A percentile compares a stretch with the other conserved stretches of the same genome.
Evolutionary conservation across 2,329 filamentous ascomycete genomes (phyloP).

Genomic region (Fusarium irregulare): DNA sequence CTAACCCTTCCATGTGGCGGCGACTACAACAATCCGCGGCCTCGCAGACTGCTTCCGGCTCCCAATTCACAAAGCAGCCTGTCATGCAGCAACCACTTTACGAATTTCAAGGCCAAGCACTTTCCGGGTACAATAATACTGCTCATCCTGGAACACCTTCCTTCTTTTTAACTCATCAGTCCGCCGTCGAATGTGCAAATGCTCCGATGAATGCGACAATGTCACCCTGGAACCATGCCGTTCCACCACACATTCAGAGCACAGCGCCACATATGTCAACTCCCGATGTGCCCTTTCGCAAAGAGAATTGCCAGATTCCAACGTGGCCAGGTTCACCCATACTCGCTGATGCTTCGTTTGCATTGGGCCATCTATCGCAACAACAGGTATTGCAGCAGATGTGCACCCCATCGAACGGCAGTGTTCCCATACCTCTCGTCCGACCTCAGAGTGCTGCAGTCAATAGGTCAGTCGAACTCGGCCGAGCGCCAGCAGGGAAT

Average conservation of each 20-base stretch:
- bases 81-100: background rate
- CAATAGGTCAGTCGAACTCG: slow-evolving; percentile 7
- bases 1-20: slow-evolving; percentile 77
- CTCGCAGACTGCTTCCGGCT: slow-evolving; percentile 48
- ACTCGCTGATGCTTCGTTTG: slow-evolving; percentile 21
- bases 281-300: slow-evolving; percentile 57
- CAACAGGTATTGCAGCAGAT: slow-evolving; percentile 57
- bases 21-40: slow-evolving; percentile 28
- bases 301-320: slow-evolving; percentile 53
- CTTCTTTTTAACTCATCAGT: background rate
- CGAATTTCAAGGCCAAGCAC: background rate
- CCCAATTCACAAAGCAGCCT: slow-evolving; percentile 52
- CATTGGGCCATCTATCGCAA: slow-evolving; percentile 49
- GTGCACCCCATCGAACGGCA: slow-evolving; percentile 45
- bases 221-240: background rate
- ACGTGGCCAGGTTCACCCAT: slow-evolving; percentile 23
- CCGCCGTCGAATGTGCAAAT: background rate
- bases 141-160: background rate
- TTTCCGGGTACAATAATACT: background rate
- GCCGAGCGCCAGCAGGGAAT: slow-evolving; percentile 17
- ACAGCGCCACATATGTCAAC: slow-evolving; percentile 50
- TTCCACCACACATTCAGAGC: background rate
- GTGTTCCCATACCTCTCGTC: slow-evolving; percentile 26
- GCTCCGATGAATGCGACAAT: background rate
- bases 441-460: slow-evolving; percentile 32